Evolutionary conservation across 2,329 filamentous ascomycete genomes (phyloP), one percentile per base, ranked within the genome.

Genomic region (Aspergillus texensis): DNA sequence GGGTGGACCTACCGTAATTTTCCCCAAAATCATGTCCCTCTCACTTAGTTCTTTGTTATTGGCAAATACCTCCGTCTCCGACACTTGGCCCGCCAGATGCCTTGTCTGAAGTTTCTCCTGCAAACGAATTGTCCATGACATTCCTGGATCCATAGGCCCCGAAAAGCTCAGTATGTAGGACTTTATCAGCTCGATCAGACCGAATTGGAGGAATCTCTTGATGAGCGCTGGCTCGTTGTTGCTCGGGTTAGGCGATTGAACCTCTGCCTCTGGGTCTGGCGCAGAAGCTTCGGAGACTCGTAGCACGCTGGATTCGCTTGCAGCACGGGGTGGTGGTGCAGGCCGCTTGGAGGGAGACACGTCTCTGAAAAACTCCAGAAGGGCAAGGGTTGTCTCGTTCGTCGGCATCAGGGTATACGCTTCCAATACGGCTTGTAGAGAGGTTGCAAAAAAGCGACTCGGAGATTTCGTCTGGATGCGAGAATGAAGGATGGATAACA

Each of bases 401-500:
- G 84, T 83, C 2, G 81, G 80, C 61, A 86, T 81, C 57, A 82
- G 78, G n/a, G 84, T 84, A 71, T 88, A 89, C 45, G 86, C 85
- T 26, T 84, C 82, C 6, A 89, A 74, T 1, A 86, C 83, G 11
- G 88, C 86, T 65, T 89, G 87, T 6, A 90, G 78, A 26, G 86
- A 88, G 0, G 86, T 88, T 10, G 86, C 87, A 16, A 90, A 79
- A 68, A 90, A 90, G 1, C 87, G 83, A 68, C 86, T 89, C 0
- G 88, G 87, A 52, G 83, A 85, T 71, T 88, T 88, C 4, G 88
- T 88, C 75, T 86, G 86, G 71, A 90, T 86, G 24, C 88, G 81
- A 5, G 80, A 80, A 71, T 89, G 88, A 19, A 90, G 77, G 12
- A 84, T 81, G 1, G 84, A 80, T 2, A 90, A 79, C 81, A 89